phyloP scores from a whole-genome alignment of 2,329 filamentous ascomycete genomes.

The Neopestalotiopsis sp. region DNA sequence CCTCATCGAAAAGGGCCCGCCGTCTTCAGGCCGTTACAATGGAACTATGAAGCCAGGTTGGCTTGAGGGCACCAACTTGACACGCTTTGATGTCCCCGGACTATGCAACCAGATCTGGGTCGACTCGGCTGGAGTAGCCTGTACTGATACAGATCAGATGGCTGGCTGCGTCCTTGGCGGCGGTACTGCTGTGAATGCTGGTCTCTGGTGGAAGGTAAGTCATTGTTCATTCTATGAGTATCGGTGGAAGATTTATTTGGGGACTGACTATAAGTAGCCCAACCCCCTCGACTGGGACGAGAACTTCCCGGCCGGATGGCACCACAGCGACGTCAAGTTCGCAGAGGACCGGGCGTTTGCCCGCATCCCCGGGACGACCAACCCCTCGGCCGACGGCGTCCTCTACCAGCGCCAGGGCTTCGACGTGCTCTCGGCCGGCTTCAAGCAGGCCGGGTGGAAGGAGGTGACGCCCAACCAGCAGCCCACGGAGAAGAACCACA shows the following conservation, averaged over 20 bases:
- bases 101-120: constrained; percentile 74
- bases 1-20: constrained; percentile 64
- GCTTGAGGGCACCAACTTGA: constrained; percentile 65
- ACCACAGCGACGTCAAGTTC: constrained; percentile 62
- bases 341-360: constrained; percentile 68
- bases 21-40: constrained; percentile 68
- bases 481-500: constrained; percentile 68
- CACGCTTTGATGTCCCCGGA: constrained; percentile 74
- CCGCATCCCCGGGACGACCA: constrained; percentile 72
- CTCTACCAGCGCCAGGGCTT: constrained; percentile 72
- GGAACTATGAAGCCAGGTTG: constrained; percentile 66
- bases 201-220: constrained; percentile 67
- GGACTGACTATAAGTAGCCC: constrained; percentile 42
- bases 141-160: constrained; percentile 74
- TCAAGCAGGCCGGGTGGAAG: constrained; percentile 66
- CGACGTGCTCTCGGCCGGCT: constrained; percentile 63
- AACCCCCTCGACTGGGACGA: constrained; percentile 71
- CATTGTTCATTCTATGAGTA: constrained; percentile 17
- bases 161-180: constrained; percentile 74
- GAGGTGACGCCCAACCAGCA: constrained; percentile 64
- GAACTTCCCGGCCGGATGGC: constrained; percentile 76
- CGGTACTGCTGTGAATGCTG: constrained; percentile 69
- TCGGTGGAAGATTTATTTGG: constrained; percentile 12
- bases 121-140: constrained; percentile 67
- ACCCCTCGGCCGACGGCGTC: constrained; percentile 69